Base-by-base conservation (phyloP, 2,329 filamentous ascomycete genomes). In the Chalara sp. region DNA sequence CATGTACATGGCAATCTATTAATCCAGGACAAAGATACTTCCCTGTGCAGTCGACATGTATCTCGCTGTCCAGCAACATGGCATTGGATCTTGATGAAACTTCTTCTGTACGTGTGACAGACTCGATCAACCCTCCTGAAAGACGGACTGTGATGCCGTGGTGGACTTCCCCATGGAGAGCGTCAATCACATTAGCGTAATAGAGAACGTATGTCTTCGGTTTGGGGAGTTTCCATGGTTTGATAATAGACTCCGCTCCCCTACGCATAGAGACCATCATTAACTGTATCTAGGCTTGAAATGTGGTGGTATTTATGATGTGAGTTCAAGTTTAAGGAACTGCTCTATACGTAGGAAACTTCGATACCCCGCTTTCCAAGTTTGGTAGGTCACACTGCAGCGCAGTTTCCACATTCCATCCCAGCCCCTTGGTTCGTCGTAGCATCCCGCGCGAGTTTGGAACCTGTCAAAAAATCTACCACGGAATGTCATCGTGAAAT, bases 1-100 rank as follows among this genome's bases (percentile, higher is more conserved):
- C 58, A 53, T 77, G 74, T 8, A 77, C 72, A 58, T 77, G 75
- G 54, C 69, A 71, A 57, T 80, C 76, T 33, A 77, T 76, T 4
- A 79, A 65, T 4, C 76, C 75, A 1, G 76, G 76, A 41, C 69
- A 68, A 12, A 79, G 58, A 56, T 71, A 79, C 48, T 68, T 68
- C 12, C 72, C 70, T 5, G 66, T 52, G 0, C 74, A 59, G 53
- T 78, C 68, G 21, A 58, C 44, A 3, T 50, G 32, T 8, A 40
- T 53, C 30, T 46, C 46, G 46, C 32, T 30, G 58, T 31, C 72
- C 72, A 0, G 35, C 8, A 37, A 37, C n/a, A 21, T 21, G 21
- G 21, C 21, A 21, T 21, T 21, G 21, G 35, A 37, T 37, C n/a
- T n/a, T n/a, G 35, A n/a, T 8, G 35, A 8, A 10, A 8, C 35